Conservation (phyloP, 1,284 basidiomycete species). For the Cryptococcus sp. region DNA sequence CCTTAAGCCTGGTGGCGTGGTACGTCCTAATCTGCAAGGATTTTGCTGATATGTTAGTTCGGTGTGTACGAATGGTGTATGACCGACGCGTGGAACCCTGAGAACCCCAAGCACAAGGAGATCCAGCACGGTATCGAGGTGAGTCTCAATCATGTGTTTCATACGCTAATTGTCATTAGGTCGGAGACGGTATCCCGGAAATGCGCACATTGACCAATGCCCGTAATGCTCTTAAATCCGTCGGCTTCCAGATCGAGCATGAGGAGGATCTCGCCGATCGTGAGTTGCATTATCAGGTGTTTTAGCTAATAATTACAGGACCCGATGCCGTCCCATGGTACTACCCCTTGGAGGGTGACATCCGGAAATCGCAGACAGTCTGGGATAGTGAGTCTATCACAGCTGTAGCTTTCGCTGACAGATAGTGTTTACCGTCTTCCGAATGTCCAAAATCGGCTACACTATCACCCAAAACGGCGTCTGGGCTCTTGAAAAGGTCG, state of each 20-base stretch:
- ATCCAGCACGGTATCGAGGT: constrained; percentile 84
- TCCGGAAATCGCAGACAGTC: constrained; percentile 85
- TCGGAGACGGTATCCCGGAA: constrained; percentile 96
- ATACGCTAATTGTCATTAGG: constrained; percentile 42
- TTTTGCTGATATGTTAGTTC: constrained; percentile 60
- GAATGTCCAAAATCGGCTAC: constrained; percentile 86
- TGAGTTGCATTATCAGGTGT: constrained; percentile 24
- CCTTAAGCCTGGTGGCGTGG: constrained; percentile 93
- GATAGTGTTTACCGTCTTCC: constrained; percentile 73
- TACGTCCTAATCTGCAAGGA: constrained; percentile 56
- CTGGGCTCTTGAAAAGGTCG: constrained; percentile 73
- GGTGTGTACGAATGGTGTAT: constrained; percentile 99
- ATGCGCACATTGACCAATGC: constrained; percentile 81
- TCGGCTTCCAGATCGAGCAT: constrained; percentile 86
- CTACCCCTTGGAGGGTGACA: constrained; percentile 92
- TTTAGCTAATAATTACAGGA: constrained; percentile 19
- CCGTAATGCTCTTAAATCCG: constrained; percentile 74
- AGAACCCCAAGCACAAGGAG: constrained; percentile 82
- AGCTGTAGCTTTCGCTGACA: neutral
- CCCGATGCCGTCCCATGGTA: constrained; percentile 84
- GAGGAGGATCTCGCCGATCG: constrained; percentile 95
- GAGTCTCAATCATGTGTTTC: constrained; percentile 15
- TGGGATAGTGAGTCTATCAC: constrained; percentile 69
- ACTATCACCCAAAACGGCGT: constrained; percentile 81
- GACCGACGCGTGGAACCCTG: constrained; percentile 91